Percentiles rank a stretch among this genome's conserved stretches.
Evolutionary conservation across 1,139 yeast genomes (phyloP).

Genomic region (Lodderomyces metapsilosis): DNA sequence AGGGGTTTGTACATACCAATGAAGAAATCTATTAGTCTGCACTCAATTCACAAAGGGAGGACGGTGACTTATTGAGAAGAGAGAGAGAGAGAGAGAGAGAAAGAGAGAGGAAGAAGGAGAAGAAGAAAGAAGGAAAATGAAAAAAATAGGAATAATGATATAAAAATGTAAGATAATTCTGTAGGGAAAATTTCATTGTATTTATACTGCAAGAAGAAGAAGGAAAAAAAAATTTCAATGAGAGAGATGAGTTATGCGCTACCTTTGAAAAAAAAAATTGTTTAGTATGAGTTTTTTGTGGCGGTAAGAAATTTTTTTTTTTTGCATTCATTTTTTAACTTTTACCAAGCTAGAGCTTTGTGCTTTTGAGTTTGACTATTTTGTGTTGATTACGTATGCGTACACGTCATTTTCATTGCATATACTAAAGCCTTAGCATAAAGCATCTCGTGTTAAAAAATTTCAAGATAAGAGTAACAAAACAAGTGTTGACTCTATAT

Average conservation of each 20-base stretch:
- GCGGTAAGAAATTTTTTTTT: too few relatives aligned
- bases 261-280: too few relatives aligned
- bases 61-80: conserved; percentile 11
- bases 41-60: conserved; percentile 17
- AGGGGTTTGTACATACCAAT: conserved; percentile 2
- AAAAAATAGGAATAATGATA: conserved; percentile 6
- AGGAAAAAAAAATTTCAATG: too few relatives aligned
- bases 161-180: conserved; percentile 1
- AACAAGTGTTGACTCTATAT: too few relatives aligned
- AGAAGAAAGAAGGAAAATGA: conserved; percentile 8
- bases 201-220: too few relatives aligned
- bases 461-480: too few relatives aligned
- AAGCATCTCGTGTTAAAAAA: background rate
- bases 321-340: too few relatives aligned
- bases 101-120: conserved; percentile 11
- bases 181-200: background rate
- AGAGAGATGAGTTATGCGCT: background rate
- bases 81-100: conserved; percentile 12
- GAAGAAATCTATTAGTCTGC: conserved; percentile 4
- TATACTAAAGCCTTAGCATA: background rate
- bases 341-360: too few relatives aligned
- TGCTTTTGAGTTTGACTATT: background rate
- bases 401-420: conserved; percentile 1
- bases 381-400: conserved; percentile 1
- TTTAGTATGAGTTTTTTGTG: too few relatives aligned